Base-by-base conservation (phyloP, 805 yeast genomes). In the Saccharomycopsis oosterbeekiorum region DNA sequence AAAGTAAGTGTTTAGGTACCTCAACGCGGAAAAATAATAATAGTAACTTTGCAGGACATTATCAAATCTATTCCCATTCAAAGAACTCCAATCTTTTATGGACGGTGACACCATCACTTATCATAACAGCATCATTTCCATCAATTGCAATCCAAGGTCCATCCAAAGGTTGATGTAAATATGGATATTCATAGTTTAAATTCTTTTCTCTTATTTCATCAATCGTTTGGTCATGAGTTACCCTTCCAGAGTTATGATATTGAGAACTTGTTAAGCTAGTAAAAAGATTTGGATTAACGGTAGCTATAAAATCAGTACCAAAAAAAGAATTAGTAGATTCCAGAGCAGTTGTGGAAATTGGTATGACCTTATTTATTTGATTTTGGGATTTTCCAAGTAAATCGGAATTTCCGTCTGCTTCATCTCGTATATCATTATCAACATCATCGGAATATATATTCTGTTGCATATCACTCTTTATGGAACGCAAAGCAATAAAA, bases 401-500 rank as follows among this genome's bases (percentile, higher is more conserved):
- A n/a, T 24, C 53, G 12, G 55, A 17, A 1, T 36, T 50, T 43
- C 56, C 56, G 42, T 57, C 42, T 1, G 17, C 56, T 2, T 40
- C 51, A n/a, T 41, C 51, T 14, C 21, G 60, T 55, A 42, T 59
- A 19, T 29, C 55, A 15, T 29, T 12, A 26, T 24, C 66, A 6
- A 55, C 41, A 37, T n/a, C 24, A 24, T 59, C 61, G 21, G n/a
- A 21, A 34, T 55, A 59, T 12, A 24, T 21, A 15, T 19, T 15
- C 6, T n/a, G 11, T 53, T 53, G 41, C 26, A 14, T 10, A 47
- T 47, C 53, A 9, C 53, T 47, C 53, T 84, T 80, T 39, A 90
- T 84, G 0, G 97, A 88, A 63, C 96, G 80, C 62, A 93, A 76
- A 0, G 98, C 97, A 67, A 93, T 92, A 71, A 88, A 93, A 62